Evolutionary conservation across 2,329 filamentous ascomycete species (phyloP).

Genomic region (Colletotrichum neosansevieriae): DNA sequence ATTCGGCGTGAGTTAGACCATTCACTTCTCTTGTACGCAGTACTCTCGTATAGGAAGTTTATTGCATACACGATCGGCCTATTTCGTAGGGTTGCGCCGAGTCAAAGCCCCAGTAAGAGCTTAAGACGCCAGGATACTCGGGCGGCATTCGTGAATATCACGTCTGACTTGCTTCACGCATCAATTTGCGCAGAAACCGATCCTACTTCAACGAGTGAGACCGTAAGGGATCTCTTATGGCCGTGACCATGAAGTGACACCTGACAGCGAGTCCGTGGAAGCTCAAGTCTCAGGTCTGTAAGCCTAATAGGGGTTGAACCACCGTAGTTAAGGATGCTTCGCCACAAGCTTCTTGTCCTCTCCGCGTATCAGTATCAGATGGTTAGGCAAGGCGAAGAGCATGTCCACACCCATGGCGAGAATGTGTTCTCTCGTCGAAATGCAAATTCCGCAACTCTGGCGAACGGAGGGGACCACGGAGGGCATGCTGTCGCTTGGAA

Average conservation of each 20-base stretch:
- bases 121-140: slow-evolving; percentile 14
- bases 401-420: not conserved
- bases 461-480: not conserved
- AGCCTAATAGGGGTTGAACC: slow-evolving; percentile 14
- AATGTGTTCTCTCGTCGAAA: slow-evolving; percentile 16
- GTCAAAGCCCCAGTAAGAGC: slow-evolving; percentile 5
- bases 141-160: too few relatives aligned
- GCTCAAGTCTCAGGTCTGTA: slow-evolving; percentile 20
- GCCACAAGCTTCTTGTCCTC: not conserved
- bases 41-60: not conserved
- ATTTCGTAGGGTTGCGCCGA: slow-evolving; percentile 25
- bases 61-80: slow-evolving; percentile 19
- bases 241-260: slow-evolving; percentile 10
- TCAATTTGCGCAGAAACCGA: too few relatives aligned
- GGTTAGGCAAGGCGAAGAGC: not conserved
- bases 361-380: not conserved
- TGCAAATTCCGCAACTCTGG: not conserved
- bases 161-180: too few relatives aligned
- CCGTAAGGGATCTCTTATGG: slow-evolving; percentile 8
- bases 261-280: slow-evolving; percentile 23
- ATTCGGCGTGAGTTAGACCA: slow-evolving; percentile 12
- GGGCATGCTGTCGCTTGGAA: not conserved
- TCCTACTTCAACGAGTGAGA: slow-evolving; percentile 12
- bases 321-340: not conserved
- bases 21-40: not conserved